A percentile compares a stretch with the other conserved stretches of the same genome.
phyloP scores from a whole-genome alignment of 805 yeast genomes.

The Candida verbasci region DNA sequence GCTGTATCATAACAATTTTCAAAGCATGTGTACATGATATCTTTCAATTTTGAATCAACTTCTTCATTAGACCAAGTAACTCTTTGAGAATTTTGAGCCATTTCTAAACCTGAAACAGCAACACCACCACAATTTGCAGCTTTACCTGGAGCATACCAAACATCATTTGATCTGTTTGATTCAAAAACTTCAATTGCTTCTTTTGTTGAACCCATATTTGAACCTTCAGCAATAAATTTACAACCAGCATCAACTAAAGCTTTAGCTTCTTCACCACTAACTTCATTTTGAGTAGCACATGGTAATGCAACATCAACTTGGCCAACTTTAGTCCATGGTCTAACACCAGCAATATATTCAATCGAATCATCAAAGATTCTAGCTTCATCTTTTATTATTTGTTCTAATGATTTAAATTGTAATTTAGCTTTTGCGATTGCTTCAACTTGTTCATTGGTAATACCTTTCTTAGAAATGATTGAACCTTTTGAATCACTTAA shows the following conservation, averaged over 20 bases:
- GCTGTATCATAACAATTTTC: slow-evolving; percentile 90
- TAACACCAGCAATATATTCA: slow-evolving; percentile 85
- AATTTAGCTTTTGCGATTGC: slow-evolving; percentile 75
- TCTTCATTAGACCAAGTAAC: slow-evolving; percentile 86
- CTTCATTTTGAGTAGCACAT: slow-evolving; percentile 98
- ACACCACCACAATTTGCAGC: slow-evolving; percentile 99
- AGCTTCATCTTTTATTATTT: slow-evolving; percentile 51
- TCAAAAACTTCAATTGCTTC: slow-evolving; percentile 96
- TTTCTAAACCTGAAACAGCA: slow-evolving; percentile 96
- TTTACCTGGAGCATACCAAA: slow-evolving; percentile 99
- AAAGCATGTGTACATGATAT: slow-evolving; percentile 91
- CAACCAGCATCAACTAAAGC: slow-evolving; percentile 89
- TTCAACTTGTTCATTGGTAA: slow-evolving; percentile 75
- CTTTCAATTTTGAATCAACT: slow-evolving; percentile 87
- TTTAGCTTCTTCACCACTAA: slow-evolving; percentile 94
- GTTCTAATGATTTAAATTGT: slow-evolving; percentile 70
- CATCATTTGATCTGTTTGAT: slow-evolving; percentile 62
- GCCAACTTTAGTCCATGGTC: slow-evolving; percentile 95
- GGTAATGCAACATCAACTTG: slow-evolving; percentile 94
- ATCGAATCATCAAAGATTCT: slow-evolving; percentile 53
- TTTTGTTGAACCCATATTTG: slow-evolving; percentile 98
- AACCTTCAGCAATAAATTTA: slow-evolving; percentile 96
- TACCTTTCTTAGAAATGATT: slow-evolving; percentile 73
- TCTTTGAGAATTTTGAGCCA: slow-evolving; percentile 99
- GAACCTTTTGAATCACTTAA: slow-evolving; percentile 94